Percentiles rank a stretch among this genome's conserved stretches.
phyloP scores from a whole-genome alignment of 108 stramenopile species.

The Licmophora abbreviata region DNA sequence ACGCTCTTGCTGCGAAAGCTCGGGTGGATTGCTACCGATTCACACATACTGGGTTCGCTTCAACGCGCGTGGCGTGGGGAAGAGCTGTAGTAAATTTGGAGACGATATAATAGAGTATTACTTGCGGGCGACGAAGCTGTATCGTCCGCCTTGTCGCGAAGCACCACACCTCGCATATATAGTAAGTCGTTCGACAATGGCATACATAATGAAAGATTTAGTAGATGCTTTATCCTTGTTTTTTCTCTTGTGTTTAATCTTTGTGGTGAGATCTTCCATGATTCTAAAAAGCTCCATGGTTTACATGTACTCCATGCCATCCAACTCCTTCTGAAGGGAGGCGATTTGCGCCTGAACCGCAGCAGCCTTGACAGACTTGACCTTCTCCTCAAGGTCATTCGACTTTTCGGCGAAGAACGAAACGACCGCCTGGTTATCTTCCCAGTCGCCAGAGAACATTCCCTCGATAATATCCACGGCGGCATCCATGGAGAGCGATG shows the following conservation, averaged over 20 bases:
- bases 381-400: conserved; percentile 43
- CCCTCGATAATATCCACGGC: conserved; percentile 50
- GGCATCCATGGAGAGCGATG: conserved; percentile 26
- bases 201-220: too few species aligned
- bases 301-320: conserved; percentile 6
- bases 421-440: conserved; percentile 71
- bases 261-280: too few species aligned
- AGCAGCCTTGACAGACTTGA: conserved; percentile 51
- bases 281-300: too few species aligned
- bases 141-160: too few species aligned
- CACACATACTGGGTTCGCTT: conserved; percentile 14
- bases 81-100: conserved; percentile 16
- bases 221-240: too few species aligned
- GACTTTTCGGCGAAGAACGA: conserved; percentile 48
- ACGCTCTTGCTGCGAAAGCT: conserved; percentile 9
- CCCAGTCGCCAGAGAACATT: conserved; percentile 59
- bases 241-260: too few species aligned
- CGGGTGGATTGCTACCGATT: conserved; percentile 6
- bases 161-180: too few species aligned
- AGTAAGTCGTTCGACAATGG: too few species aligned
- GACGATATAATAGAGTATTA: too few species aligned
- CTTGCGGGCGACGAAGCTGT: too few species aligned
- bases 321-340: conserved; percentile 57
- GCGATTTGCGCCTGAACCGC: conserved; percentile 68
- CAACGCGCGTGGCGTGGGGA: neutral